Evolutionary conservation across 768 basidiomycete genomes (phyloP), one percentile per base, ranked within the genome.

Genomic region (Tylopilus intermedius): DNA sequence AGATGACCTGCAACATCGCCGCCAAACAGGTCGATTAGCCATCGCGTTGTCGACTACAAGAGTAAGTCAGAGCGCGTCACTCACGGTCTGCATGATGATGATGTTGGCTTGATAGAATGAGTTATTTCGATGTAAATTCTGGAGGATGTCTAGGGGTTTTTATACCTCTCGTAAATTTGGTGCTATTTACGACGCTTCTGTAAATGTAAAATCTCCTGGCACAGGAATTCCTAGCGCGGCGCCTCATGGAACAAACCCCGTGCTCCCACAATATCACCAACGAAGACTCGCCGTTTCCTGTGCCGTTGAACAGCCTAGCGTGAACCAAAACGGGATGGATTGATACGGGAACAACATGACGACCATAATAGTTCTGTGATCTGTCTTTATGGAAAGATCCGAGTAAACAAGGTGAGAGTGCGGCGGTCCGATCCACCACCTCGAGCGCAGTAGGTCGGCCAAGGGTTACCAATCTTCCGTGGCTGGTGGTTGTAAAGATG

Each of bases 31-130:
- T 15, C 6, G 14, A 41, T 51, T 46, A 58, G 42, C 26, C 33
- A 35, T 26, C 46, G 4, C 3, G 24, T 44, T 26, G 4, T 32
- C 29, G 10, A 37, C 13, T 38, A 14, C 39, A 6, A 13, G 32
- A 4, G 11, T 4, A 41, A 11, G 24, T 11, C 10, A 24, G 10
- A 15, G 35, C 14, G 6, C 14, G 3, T 24, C 14, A 41, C 62
- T 51, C 49, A 64, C 62, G 10, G 53, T 64, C 45, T 62, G 62
- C 62, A 62, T 63, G 44, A 10, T 63, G 44, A 10, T 57, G 50
- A 0, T 54, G 2, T 45, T 2, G 35, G 30, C 21, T n/a, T 58
- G 40, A 37, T 37, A 37, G 14, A 5, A 37, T 4, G 5, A 37
- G 14, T 37, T 37, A 18, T 18, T 18, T 18, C 18, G 18, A 18